Evolutionary conservation across 1,284 basidiomycete genomes (phyloP).

Genomic region (Marasmius tenuissimus): DNA sequence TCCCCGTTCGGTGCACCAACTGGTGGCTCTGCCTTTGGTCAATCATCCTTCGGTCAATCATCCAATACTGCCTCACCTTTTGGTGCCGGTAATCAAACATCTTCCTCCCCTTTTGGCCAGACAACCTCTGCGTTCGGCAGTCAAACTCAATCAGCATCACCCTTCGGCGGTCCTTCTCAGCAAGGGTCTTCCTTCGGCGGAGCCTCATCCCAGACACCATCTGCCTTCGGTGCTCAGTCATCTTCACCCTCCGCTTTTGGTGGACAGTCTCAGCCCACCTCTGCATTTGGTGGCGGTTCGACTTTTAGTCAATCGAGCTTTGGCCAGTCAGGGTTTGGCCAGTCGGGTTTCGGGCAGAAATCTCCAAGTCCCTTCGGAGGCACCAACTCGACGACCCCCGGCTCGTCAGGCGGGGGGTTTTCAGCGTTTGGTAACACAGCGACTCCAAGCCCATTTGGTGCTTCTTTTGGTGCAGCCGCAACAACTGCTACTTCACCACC

Average conservation of each 20-base stretch:
- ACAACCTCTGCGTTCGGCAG: background rate
- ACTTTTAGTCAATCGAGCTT: constrained; percentile 22
- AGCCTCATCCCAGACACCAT: background rate
- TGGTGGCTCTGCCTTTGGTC: constrained; percentile 2
- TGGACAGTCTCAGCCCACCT: background rate
- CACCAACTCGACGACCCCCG: constrained; percentile 6
- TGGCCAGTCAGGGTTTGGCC: constrained; percentile 21
- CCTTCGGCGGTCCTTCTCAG: constrained; percentile 4
- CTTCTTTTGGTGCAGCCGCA: constrained; percentile 22
- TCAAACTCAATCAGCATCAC: background rate
- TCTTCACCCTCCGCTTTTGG: constrained; percentile 7
- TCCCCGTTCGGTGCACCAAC: constrained; percentile 7
- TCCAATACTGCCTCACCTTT: constrained; percentile 1
- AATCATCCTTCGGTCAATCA: constrained; percentile 19
- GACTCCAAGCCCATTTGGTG: constrained; percentile 25
- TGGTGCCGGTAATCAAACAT: constrained; percentile 2
- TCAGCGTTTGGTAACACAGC: constrained; percentile 16
- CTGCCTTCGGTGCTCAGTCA: constrained; percentile 5
- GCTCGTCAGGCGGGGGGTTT: constrained; percentile 19
- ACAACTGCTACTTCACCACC: constrained; percentile 10
- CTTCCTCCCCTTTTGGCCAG: constrained; percentile 7
- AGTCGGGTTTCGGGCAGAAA: constrained; percentile 22
- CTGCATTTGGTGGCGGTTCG: constrained; percentile 8
- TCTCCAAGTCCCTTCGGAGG: constrained; percentile 9
- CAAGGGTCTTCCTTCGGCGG: constrained; percentile 3